Conservation (phyloP, 805 yeast species). For the Isabelozyma pseudorhagii region DNA sequence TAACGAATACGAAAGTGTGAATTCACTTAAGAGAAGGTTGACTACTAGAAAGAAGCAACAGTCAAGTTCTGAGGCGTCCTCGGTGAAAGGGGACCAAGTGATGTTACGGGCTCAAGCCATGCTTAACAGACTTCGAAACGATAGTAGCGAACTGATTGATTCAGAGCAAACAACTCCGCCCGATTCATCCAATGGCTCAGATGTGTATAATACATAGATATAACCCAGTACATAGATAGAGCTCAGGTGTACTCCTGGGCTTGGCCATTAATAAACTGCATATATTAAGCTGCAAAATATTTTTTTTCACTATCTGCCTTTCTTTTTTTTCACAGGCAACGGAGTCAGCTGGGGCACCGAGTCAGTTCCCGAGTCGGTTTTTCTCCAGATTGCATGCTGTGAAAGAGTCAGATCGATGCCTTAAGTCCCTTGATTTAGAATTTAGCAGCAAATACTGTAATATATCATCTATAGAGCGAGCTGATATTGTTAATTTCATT, state of each 20-base stretch:
- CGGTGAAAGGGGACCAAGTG: slow-evolving; percentile 19
- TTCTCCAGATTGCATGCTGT: not conserved
- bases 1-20: slow-evolving; percentile 37
- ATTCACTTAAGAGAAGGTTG: slow-evolving; percentile 32
- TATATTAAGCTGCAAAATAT: not conserved
- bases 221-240: too few species aligned
- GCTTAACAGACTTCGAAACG: slow-evolving; percentile 30
- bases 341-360: not conserved
- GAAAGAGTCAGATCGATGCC: too few species aligned
- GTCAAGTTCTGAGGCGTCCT: slow-evolving; percentile 1
- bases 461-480: not conserved
- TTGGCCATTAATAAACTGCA: not conserved
- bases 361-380: not conserved
- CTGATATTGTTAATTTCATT: not conserved
- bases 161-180: not conserved
- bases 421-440: not conserved
- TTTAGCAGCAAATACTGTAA: not conserved
- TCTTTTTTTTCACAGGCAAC: not conserved
- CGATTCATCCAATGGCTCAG: not conserved
- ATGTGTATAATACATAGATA: not conserved
- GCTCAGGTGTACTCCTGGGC: not conserved
- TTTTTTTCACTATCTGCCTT: too few species aligned
- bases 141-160: not conserved
- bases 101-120: slow-evolving; percentile 39
- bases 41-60: slow-evolving; percentile 25